phyloP scores from a whole-genome alignment of 345 rosid genomes.

The Nephelium lappaceum region DNA sequence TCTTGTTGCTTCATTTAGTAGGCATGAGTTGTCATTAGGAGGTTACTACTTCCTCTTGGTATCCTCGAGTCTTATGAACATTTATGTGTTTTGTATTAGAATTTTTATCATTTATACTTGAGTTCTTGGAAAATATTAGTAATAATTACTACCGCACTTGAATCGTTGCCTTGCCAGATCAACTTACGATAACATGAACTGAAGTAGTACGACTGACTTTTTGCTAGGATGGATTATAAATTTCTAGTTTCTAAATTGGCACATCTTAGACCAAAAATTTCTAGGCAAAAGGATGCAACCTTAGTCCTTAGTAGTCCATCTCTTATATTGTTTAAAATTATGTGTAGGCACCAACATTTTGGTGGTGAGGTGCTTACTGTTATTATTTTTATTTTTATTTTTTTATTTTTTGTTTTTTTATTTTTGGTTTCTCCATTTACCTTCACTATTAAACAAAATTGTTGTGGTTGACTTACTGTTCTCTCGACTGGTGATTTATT shows the following conservation, averaged over 20 bases:
- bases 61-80: not conserved
- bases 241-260: not conserved
- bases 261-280: not conserved
- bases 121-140: not conserved
- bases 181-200: not conserved
- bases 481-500: not conserved
- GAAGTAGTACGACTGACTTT: not conserved
- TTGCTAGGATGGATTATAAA: not conserved
- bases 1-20: constrained; percentile 2
- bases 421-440: not conserved
- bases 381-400: too few species aligned
- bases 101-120: not conserved
- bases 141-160: not conserved
- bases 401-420: not conserved
- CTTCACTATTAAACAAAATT: not conserved
- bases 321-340: not conserved
- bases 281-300: not conserved
- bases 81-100: not conserved
- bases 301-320: not conserved
- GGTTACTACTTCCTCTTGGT: not conserved
- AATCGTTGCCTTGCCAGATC: not conserved
- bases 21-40: not conserved
- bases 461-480: constrained; percentile 1
- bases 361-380: constrained; percentile 9
- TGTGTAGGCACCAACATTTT: constrained; percentile 4